Percentiles rank a stretch among this genome's conserved stretches.
Conservation (phyloP, 805 yeast genomes). For the Maudiozyma bulderi region DNA sequence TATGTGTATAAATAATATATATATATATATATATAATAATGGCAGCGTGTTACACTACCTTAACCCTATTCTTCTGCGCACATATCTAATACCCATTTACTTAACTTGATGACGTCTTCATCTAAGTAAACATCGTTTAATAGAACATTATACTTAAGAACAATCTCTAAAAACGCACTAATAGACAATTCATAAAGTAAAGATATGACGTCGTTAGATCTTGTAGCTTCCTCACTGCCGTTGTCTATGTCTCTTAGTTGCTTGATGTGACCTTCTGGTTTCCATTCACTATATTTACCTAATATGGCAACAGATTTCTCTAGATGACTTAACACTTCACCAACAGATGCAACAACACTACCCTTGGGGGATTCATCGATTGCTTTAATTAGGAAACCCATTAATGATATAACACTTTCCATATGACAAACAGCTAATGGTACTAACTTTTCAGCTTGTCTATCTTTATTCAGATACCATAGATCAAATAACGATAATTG, state of each 20-base stretch:
- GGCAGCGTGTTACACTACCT: not conserved
- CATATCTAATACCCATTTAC: conserved; percentile 62
- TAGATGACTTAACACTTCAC: conserved; percentile 49
- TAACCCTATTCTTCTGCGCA: conserved; percentile 8
- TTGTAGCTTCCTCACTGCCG: conserved; percentile 8
- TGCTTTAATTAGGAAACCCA: conserved; percentile 42
- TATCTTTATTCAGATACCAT: conserved; percentile 26
- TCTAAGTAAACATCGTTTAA: conserved; percentile 56
- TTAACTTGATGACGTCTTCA: conserved; percentile 55
- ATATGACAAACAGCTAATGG: conserved; percentile 60
- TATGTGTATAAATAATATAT: not conserved
- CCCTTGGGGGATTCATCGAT: conserved; percentile 54
- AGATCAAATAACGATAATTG: conserved; percentile 18
- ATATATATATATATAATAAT: not conserved
- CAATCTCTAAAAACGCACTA: conserved; percentile 54
- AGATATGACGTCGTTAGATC: conserved; percentile 36
- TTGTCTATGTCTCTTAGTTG: conserved; percentile 6
- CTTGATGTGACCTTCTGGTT: conserved; percentile 6
- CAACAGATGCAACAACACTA: conserved; percentile 43
- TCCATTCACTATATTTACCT: conserved; percentile 36
- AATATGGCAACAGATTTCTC: conserved; percentile 51
- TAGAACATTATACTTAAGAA: conserved; percentile 51
- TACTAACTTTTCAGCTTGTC: conserved; percentile 53
- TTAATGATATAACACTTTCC: conserved; percentile 48
- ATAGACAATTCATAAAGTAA: conserved; percentile 55